Evolutionary conservation across 352 stramenopile species (phyloP), one percentile per base, ranked within the genome.

Genomic region (Pythium chondricola): DNA sequence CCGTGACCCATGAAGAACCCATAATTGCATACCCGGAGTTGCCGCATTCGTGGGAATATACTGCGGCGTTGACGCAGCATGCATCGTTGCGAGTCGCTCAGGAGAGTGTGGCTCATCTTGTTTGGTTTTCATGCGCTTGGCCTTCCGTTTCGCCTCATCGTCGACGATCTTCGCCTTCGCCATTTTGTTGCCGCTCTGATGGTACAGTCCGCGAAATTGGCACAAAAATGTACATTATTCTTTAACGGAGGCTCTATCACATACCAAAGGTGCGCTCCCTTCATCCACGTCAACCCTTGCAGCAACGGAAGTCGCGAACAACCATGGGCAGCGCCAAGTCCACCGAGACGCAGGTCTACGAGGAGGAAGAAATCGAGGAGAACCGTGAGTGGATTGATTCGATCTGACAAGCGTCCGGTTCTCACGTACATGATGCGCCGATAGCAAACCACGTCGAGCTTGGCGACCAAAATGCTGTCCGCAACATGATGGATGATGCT

Each of bases 401-500:
- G 9, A n/a, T n/a, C n/a, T n/a, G n/a, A n/a, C n/a, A n/a, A n/a
- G n/a, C n/a, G n/a, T n/a, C n/a, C n/a, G n/a, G n/a, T n/a, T n/a
- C n/a, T n/a, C n/a, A n/a, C n/a, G n/a, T n/a, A n/a, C n/a, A n/a
- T n/a, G n/a, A n/a, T n/a, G n/a, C n/a, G n/a, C n/a, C n/a, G n/a
- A n/a, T 61, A 90, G 63, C 80, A 46, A 40, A 71, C 32, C 67
- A 74, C 41, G 56, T 92, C 33, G 81, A 94, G 58, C 85, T 75
- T 30, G 80, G 78, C 8, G 83, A 94, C 64, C 81, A 92, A 50
- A 87, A 88, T 35, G 83, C 80, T 14, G 80, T 94, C 26, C 90
- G 90, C 61, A 92, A 92, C 53, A 67, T 94, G 31, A 61, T 94
- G 45, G 83, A 94, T 56, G 83, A 94, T 52, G 75, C 71, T 16